phyloP scores from a whole-genome alignment of 2,329 filamentous ascomycete genomes.

The Calycina marina region DNA sequence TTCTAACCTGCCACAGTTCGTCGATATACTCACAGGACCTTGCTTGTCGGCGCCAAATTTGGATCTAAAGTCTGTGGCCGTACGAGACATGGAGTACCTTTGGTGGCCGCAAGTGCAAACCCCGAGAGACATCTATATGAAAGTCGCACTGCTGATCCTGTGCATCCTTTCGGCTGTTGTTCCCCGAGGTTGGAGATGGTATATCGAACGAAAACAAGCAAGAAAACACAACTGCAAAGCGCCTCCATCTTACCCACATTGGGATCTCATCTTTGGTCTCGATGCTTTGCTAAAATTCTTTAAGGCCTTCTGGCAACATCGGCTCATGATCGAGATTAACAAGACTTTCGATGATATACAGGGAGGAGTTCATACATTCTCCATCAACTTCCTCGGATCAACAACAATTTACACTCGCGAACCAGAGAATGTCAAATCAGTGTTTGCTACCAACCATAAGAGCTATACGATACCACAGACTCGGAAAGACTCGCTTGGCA shows the following conservation, averaged over 20 bases:
- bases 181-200: no score
- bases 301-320: background rate
- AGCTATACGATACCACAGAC: background rate
- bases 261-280: constrained; percentile 1
- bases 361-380: background rate
- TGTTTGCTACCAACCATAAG: constrained; percentile 4
- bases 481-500: background rate
- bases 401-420: constrained; percentile 6
- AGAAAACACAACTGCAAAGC: background rate
- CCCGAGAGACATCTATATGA: no score
- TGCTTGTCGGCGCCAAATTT: no score
- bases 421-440: constrained; percentile 5
- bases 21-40: no score
- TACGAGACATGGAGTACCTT: no score
- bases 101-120: no score
- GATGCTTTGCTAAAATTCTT: constrained; percentile 1
- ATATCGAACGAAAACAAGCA: no score
- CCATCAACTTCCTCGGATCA: background rate
- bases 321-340: background rate
- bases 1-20: no score
- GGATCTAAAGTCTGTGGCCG: no score
- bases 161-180: no score
- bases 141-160: no score
- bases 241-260: background rate
- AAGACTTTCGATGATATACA: background rate